Evolutionary conservation across 108 stramenopile genomes (phyloP).

Genomic region (Aurantiochytrium sp.): DNA sequence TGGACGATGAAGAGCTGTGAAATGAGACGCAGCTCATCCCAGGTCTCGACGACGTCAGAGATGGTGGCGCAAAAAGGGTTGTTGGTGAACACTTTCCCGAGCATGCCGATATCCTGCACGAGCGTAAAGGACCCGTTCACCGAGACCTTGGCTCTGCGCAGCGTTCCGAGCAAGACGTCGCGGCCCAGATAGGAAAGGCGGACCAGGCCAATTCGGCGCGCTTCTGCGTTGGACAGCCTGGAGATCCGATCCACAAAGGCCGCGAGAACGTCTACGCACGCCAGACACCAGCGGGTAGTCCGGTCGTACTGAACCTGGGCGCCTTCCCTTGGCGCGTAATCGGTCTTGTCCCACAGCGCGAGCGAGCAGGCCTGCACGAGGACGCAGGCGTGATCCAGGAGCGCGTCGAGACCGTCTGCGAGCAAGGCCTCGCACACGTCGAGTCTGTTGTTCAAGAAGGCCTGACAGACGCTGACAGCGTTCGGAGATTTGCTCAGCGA

Average conservation of each 20-base stretch:
- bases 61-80: neutral
- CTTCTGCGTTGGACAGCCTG: neutral
- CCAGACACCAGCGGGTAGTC: neutral
- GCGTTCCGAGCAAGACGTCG: neutral
- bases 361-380: neutral
- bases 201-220: neutral
- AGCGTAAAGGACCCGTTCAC: neutral
- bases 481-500: neutral
- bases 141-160: neutral
- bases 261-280: neutral
- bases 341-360: neutral
- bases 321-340: neutral
- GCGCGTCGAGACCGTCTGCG: neutral
- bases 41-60: neutral
- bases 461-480: neutral
- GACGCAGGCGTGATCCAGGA: neutral
- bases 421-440: neutral
- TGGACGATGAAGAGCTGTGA: neutral
- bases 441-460: neutral
- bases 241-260: neutral
- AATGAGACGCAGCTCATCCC: neutral
- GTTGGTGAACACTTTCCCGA: neutral
- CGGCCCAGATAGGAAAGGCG: neutral
- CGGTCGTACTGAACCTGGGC: neutral
- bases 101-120: neutral